Evolutionary conservation across 2,329 filamentous ascomycete species (phyloP).

Genomic region (Aspergillus tamarii): DNA sequence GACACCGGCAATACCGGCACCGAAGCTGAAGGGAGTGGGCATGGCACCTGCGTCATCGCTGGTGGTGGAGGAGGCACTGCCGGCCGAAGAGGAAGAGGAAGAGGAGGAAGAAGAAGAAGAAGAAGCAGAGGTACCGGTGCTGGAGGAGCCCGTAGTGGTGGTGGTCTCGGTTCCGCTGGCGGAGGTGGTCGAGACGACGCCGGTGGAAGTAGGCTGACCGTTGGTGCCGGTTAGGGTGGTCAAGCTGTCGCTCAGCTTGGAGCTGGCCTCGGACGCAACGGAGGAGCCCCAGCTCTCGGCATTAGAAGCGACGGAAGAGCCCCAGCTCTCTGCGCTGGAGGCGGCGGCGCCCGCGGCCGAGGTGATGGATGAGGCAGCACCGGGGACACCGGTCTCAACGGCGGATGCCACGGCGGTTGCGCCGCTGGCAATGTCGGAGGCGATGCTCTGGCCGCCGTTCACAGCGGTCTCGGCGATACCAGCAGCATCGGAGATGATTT

Average conservation of each 20-base stretch:
- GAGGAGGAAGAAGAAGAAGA: slow-evolving; percentile 15
- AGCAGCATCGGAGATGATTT: slow-evolving; percentile 22
- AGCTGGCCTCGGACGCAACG: slow-evolving; percentile 16
- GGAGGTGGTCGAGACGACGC: slow-evolving; percentile 7
- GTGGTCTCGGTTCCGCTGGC: slow-evolving; percentile 6
- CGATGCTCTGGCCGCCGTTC: slow-evolving; percentile 20
- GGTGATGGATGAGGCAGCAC: slow-evolving; percentile 21
- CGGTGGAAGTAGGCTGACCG: slow-evolving; percentile 18
- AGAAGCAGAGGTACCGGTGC: slow-evolving; percentile 10
- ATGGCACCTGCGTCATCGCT: slow-evolving; percentile 26
- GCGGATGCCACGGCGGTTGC: slow-evolving; percentile 24
- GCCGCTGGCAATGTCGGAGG: slow-evolving; percentile 18
- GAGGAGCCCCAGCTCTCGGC: slow-evolving; percentile 18
- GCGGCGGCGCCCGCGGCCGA: slow-evolving; percentile 19
- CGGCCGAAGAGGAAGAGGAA: slow-evolving; percentile 9
- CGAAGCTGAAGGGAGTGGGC: slow-evolving; percentile 25
- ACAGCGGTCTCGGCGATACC: slow-evolving; percentile 14
- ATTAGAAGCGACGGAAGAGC: slow-evolving; percentile 13
- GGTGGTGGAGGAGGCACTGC: slow-evolving; percentile 16
- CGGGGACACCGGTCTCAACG: slow-evolving; percentile 20
- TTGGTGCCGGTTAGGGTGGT: slow-evolving; percentile 26
- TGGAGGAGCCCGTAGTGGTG: not conserved
- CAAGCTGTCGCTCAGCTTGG: slow-evolving; percentile 7
- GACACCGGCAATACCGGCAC: slow-evolving; percentile 25
- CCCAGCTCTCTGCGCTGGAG: slow-evolving; percentile 18